Evolutionary conservation across 345 rosid genomes (phyloP).

Genomic region (Hibiscus tridactylites): DNA sequence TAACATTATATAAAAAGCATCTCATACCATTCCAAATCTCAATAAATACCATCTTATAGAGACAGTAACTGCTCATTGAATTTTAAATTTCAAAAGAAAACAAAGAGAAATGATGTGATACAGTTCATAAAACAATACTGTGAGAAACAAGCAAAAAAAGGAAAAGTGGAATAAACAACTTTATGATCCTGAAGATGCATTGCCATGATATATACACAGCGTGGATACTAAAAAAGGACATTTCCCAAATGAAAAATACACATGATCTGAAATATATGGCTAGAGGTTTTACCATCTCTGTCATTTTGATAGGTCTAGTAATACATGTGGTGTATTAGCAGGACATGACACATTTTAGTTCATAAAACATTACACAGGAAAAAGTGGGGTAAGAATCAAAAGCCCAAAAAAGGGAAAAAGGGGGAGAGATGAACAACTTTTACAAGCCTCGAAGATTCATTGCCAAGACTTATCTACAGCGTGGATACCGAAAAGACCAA

Average conservation of each 20-base stretch:
- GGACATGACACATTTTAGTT: no score
- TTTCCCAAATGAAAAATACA: slow-evolving; percentile 2
- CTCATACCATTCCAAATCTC: not conserved
- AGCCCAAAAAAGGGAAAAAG: no score
- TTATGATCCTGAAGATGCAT: not conserved
- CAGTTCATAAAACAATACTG: no score
- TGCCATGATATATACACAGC: not conserved
- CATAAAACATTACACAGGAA: no score
- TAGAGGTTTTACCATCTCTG: not conserved
- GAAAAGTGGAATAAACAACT: not conserved
- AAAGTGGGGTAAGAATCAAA: no score
- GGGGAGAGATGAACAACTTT: no score
- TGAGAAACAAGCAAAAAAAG: not conserved
- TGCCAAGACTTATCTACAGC: no score
- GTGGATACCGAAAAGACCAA: no score
- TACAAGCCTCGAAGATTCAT: no score
- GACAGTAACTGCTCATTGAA: not conserved
- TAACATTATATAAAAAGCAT: not conserved
- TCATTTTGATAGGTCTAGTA: not conserved
- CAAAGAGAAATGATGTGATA: not conserved
- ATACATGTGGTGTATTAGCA: no score
- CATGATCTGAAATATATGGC: not conserved
- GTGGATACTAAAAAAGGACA: not conserved
- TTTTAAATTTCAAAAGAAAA: not conserved
- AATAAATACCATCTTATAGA: not conserved